Evolutionary conservation across 2,329 filamentous ascomycete genomes (phyloP), one percentile per base, ranked within the genome.

Genomic region (Seiridium cupressi): DNA sequence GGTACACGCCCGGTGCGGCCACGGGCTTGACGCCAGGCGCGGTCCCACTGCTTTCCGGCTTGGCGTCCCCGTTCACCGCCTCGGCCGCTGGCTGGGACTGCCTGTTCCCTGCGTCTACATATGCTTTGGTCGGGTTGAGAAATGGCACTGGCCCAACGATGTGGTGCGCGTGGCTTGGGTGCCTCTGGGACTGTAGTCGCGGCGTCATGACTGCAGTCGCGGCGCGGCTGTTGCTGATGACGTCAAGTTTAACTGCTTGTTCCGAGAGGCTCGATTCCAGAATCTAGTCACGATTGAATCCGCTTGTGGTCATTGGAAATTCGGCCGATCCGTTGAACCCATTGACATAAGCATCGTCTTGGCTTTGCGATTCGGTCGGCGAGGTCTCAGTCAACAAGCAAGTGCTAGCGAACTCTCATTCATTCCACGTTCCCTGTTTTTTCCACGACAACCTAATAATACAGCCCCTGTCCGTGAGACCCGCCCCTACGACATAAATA

Each of bases 1-100:
- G 71, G 49, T 74, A 76, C 9, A 67, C 62, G 57, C 51, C 64
- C 13, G 47, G 18, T 7, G 36, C 36, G 7, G 26, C 42, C n/a
- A 9, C 34, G 7, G 26, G n/a, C 48, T 31, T 36, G 9, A 8
- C 13, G 18, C 26, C 11, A 31, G 9, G 18, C 18, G 18, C 32
- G 10, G 36, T 35, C 26, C 54, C 54, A 44, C 26, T 38, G 36
- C 13, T n/a, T 10, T 6, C 34, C 31, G 51, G 48, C 60, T 58
- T 55, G 38, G 42, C 55, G 36, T 42, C n/a, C 34, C 18, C 55
- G 13, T 32, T 47, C 8, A n/a, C 9, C 10, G 49, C 35, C 32
- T 38, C 38, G 32, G 34, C 35, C 6, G 34, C 34, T 2, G 36
- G 5, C 13, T n/a, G 49, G n/a, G 5, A n/a, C 32, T 10, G 38